Evolutionary conservation across 2,329 filamentous ascomycete species (phyloP).

Genomic region (Phaeosphaeria sp.): DNA sequence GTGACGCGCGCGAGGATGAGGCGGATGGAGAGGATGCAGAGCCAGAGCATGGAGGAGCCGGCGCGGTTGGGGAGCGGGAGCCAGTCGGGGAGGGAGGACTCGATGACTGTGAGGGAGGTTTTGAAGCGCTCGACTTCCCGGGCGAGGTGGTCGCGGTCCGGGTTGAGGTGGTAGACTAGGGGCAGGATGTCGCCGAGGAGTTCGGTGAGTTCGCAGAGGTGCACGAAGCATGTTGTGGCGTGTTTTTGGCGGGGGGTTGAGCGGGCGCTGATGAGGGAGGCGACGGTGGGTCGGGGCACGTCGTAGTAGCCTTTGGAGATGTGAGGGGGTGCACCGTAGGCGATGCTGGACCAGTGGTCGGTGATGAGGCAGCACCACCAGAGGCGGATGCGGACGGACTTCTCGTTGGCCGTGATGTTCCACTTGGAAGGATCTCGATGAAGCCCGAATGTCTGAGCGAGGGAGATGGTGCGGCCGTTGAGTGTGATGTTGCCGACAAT

Average conservation of each 20-base stretch:
- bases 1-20: slow-evolving; percentile 50
- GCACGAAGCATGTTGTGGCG: slow-evolving; percentile 60
- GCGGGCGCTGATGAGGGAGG: slow-evolving; percentile 47
- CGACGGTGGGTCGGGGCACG: slow-evolving; percentile 60
- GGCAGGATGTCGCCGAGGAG: slow-evolving; percentile 50
- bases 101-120: slow-evolving; percentile 41
- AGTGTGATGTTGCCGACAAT: slow-evolving; percentile 60
- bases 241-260: slow-evolving; percentile 50
- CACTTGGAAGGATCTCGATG: slow-evolving; percentile 63
- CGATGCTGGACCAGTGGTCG: slow-evolving; percentile 64
- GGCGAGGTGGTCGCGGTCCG: slow-evolving; percentile 34
- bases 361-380: slow-evolving; percentile 67
- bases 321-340: slow-evolving; percentile 63
- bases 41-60: slow-evolving; percentile 48
- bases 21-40: slow-evolving; percentile 50
- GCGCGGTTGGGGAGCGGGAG: slow-evolving; percentile 36
- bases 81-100: slow-evolving; percentile 44
- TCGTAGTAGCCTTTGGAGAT: slow-evolving; percentile 63
- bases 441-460: slow-evolving; percentile 63
- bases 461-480: slow-evolving; percentile 60
- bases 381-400: slow-evolving; percentile 58
- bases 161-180: slow-evolving; percentile 46
- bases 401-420: slow-evolving; percentile 60
- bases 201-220: slow-evolving; percentile 58
- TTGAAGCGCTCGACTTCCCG: slow-evolving; percentile 42